A percentile compares a stretch with the other conserved stretches of the same genome.
Evolutionary conservation across 305 asterid species (phyloP).

Genomic region (Caryopteris hybrid): DNA sequence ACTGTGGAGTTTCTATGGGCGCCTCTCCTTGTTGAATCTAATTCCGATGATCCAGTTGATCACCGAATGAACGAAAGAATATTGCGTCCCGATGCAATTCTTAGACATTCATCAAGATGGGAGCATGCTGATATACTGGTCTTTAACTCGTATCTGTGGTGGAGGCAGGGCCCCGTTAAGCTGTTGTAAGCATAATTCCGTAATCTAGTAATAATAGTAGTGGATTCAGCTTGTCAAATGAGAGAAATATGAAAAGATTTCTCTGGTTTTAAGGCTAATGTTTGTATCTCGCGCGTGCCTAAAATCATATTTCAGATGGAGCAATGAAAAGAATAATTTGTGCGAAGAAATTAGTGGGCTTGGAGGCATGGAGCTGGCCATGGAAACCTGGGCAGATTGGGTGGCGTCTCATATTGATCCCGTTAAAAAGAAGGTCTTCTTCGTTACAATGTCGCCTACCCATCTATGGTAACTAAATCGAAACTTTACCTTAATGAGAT

Average conservation of each 20-base stretch:
- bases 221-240: background rate
- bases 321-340: constrained; percentile 45
- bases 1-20: constrained; percentile 91
- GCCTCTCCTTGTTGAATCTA: constrained; percentile 89
- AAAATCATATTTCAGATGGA: constrained; percentile 57
- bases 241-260: background rate
- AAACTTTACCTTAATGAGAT: background rate
- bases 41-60: constrained; percentile 73
- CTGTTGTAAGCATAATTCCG: constrained; percentile 49
- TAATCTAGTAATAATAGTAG: background rate
- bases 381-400: constrained; percentile 93
- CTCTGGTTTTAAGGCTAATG: background rate
- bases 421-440: constrained; percentile 61
- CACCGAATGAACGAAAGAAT: constrained; percentile 73
- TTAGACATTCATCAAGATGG: constrained; percentile 70
- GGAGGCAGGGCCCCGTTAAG: constrained; percentile 89
- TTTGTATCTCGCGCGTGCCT: background rate
- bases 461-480: constrained; percentile 51
- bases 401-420: constrained; percentile 57
- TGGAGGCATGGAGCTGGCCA: constrained; percentile 90
- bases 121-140: constrained; percentile 76
- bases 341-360: constrained; percentile 77
- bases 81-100: constrained; percentile 60
- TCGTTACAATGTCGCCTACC: constrained; percentile 94
- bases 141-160: constrained; percentile 88